Conservation (phyloP, 345 rosid species). For the Anastatica hierochuntica region DNA sequence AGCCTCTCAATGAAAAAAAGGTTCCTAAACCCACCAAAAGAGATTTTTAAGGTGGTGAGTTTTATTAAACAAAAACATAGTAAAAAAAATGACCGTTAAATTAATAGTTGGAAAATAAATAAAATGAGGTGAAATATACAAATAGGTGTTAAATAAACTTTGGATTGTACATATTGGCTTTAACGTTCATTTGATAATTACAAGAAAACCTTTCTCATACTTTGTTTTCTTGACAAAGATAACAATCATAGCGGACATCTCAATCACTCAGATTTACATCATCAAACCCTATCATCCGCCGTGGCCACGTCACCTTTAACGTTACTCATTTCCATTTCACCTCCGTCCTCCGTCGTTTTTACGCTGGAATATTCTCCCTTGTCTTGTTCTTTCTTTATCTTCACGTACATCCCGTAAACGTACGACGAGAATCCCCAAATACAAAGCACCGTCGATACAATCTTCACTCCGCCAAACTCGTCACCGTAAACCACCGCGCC, state of each 20-base stretch:
- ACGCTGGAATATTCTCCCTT: slow-evolving; percentile 7
- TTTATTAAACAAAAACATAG: no score
- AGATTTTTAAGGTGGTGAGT: no score
- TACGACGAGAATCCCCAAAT: slow-evolving; percentile 80
- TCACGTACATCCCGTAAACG: slow-evolving; percentile 57
- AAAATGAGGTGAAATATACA: no score
- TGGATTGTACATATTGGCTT: no score
- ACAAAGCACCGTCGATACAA: slow-evolving; percentile 66
- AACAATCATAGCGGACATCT: slow-evolving; percentile 17
- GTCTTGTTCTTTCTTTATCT: slow-evolving; percentile 17
- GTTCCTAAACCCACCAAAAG: no score
- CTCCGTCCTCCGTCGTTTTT: background rate
- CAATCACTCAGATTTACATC: slow-evolving; percentile 24
- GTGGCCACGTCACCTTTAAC: slow-evolving; percentile 25
- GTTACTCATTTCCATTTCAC: slow-evolving; percentile 14
- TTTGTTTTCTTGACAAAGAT: background rate
- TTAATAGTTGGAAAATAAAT: no score
- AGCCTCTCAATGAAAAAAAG: no score
- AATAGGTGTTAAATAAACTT: no score
- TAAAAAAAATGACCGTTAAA: no score
- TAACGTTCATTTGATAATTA: no score
- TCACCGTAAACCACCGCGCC: slow-evolving; percentile 70
- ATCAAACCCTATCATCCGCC: slow-evolving; percentile 26
- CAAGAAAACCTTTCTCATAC: no score
- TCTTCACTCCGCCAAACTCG: slow-evolving; percentile 64